These are phyloP conservation scores for Protomyces inouyei DNA, from an alignment of 1,139 yeast species.

Conservation along the genomic window DNA sequence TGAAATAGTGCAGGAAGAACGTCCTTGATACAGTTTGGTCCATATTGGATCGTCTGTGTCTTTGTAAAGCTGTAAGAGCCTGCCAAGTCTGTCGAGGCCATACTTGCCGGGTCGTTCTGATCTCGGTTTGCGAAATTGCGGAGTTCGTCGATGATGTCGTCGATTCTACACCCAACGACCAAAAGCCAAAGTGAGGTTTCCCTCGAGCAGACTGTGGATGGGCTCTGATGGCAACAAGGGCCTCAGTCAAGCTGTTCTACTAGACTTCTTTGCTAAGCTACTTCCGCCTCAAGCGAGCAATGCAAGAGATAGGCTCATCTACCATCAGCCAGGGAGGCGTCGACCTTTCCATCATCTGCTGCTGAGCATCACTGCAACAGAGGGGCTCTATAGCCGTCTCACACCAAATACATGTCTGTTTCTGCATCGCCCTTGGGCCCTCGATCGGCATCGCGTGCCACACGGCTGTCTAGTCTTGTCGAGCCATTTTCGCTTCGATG, in stretches of 20 bases:
- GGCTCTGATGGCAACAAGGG: neutral
- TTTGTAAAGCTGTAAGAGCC: constrained; percentile 16
- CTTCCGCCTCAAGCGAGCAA: neutral
- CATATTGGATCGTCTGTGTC: constrained; percentile 18
- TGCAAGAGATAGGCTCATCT: neutral
- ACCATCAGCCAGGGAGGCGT: neutral
- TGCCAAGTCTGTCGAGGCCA: neutral
- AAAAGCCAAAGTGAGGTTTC: neutral
- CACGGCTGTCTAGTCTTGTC: neutral
- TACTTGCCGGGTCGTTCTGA: neutral
- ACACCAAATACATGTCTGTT: neutral
- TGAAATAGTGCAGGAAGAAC: constrained; percentile 11
- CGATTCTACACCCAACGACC: neutral
- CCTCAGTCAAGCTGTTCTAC: neutral
- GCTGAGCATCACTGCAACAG: neutral
- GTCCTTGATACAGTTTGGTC: constrained; percentile 5
- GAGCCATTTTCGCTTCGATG: neutral
- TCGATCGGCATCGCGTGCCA: neutral
- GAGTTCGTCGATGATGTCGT: neutral
- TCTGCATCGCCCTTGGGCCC: neutral
- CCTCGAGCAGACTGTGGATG: neutral
- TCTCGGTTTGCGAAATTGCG: neutral
- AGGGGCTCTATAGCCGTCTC: neutral
- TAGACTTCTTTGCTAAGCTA: neutral
- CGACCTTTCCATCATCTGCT: neutral